Evolutionary conservation across 176 grass and related monocot genomes (phyloP), one percentile per base, ranked within the genome.

Genomic region (Aegilops sharonensis): DNA sequence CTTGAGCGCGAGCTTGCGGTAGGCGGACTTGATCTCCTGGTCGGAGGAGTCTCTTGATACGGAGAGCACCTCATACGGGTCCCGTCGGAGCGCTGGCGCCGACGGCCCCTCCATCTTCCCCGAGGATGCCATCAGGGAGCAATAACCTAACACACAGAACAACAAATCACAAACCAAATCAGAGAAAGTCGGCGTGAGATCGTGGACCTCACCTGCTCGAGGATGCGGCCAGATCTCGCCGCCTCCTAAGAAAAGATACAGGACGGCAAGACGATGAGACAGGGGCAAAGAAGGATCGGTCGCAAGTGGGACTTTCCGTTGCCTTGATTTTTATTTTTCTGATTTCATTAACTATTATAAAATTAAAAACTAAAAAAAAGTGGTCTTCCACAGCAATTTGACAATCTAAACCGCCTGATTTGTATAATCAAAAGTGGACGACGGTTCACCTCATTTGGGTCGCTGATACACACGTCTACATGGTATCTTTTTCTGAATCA

Each of bases 1-100:
- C 97, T 98, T 98, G 64, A 98, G 97, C 15, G 97, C 97, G 80
- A 98, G 97, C 88, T 95, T 98, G 84, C 97, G 89, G 82, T 98
- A 98, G 15, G 97, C 90, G 36, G 97, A 94, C 77, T 98, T 98
- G 89, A 98, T 98, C 62, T 98, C 97, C 90, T 95, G 97, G 83
- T 98, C 94, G 47, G 97, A 95, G 18, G 97, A 98, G 48, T 98
- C 97, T 42, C 90, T 82, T 13, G 97, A 81, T 67, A 98, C 92
- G 78, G 81, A 91, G 60, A 98, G 86, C 71, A 98, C 97, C 90
- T 98, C 97, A 85, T 98, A 98, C 12, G 97, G 97, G 81, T 98
- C 97, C 76, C 97, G 86, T 9, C 97, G 88, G 18, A 86, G 18
- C 8, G 87, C 88, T 6, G 94, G 94, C 35, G 93, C 94, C 7